Conservation (phyloP, 495 filamentous ascomycete species). For the Thermochaetoides thermophila region DNA sequence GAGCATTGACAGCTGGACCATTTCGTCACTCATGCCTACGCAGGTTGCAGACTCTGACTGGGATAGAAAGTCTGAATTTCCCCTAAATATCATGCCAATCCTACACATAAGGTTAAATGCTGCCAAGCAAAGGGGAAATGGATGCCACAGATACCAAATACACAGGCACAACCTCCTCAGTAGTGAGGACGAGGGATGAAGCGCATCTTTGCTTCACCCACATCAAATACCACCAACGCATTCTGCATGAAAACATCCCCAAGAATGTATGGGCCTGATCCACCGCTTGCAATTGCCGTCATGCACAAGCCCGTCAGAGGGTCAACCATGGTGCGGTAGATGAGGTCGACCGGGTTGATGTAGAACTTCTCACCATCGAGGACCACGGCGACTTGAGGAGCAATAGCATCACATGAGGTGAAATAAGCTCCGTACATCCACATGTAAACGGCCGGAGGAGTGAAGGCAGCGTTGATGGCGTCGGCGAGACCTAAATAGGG, state of each 20-base stretch:
- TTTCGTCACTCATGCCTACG: no score
- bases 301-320: constrained; percentile 32
- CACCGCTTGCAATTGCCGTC: constrained; percentile 29
- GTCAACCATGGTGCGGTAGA: constrained; percentile 26
- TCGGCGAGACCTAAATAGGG: constrained; percentile 26
- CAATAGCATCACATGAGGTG: constrained; percentile 39
- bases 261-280: constrained; percentile 35
- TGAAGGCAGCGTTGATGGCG: constrained; percentile 36
- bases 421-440: constrained; percentile 32
- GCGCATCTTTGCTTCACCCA: constrained; percentile 39
- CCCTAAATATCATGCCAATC: no score
- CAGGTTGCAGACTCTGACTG: no score
- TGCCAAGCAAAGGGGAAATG: no score
- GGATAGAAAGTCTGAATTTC: no score
- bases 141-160: no score
- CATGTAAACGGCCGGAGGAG: constrained; percentile 37
- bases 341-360: constrained; percentile 41
- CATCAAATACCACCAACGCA: constrained; percentile 46
- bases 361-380: constrained; percentile 35
- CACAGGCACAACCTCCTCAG: no score
- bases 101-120: no score
- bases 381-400: constrained; percentile 37
- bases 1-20: no score
- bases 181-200: constrained; percentile 24
- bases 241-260: constrained; percentile 51